Conservation (phyloP, 306 rosid genomes). For the Prosopis cineraria region DNA sequence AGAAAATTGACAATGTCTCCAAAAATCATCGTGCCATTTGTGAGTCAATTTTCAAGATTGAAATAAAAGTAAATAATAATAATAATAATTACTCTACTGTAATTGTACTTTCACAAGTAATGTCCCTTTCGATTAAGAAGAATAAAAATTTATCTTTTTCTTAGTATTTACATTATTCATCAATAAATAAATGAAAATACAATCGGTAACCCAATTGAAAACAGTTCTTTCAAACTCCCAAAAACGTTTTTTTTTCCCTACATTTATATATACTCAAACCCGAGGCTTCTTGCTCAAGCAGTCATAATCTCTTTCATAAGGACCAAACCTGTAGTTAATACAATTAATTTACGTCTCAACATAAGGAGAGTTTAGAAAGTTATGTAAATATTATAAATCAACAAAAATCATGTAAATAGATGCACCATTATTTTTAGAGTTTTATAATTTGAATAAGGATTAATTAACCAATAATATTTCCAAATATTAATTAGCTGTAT, state of each 20-base stretch:
- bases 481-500: neutral
- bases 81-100: neutral
- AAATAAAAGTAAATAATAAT: neutral
- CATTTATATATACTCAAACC: too few relatives aligned
- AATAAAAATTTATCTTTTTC: neutral
- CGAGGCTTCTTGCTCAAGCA: too few relatives aligned
- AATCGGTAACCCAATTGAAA: too few relatives aligned
- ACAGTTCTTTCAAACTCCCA: too few relatives aligned
- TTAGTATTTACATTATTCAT: too few relatives aligned
- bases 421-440: neutral
- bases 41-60: neutral
- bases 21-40: neutral
- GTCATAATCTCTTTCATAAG: too few relatives aligned
- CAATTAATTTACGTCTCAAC: too few relatives aligned
- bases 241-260: too few relatives aligned
- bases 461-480: neutral
- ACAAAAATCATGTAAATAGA: too few relatives aligned
- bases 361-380: neutral
- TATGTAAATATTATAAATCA: neutral
- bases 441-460: neutral
- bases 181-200: too few relatives aligned
- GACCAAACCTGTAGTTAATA: too few relatives aligned
- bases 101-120: neutral
- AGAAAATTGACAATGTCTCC: constrained; percentile 1
- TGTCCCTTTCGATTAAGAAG: neutral